A percentile compares a stretch with the other conserved stretches of the same genome.
phyloP scores from a whole-genome alignment of 2,329 filamentous ascomycete genomes.

The Lojkania enalia region DNA sequence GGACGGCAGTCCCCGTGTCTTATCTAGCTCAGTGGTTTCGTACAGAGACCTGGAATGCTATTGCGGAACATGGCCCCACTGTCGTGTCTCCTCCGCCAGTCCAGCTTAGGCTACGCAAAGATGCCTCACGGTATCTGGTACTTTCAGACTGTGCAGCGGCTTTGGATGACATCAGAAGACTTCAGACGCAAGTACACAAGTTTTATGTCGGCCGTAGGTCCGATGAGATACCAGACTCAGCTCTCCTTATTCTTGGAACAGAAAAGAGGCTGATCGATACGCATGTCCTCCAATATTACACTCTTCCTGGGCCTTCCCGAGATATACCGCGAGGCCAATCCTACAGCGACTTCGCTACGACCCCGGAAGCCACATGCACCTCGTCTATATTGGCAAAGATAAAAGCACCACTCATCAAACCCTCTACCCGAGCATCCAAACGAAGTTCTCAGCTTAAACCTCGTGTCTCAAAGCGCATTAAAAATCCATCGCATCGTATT shows the following conservation, averaged over 20 bases:
- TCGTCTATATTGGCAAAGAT: no score
- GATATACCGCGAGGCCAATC: no score
- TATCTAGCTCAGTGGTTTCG: conserved; percentile 44
- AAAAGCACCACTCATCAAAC: no score
- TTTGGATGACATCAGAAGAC: neutral
- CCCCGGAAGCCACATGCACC: no score
- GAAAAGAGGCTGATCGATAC: neutral
- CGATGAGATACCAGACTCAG: neutral
- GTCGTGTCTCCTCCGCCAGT: conserved; percentile 24
- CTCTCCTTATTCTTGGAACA: neutral
- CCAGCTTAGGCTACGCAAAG: conserved; percentile 27
- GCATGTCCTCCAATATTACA: neutral
- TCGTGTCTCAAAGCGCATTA: no score
- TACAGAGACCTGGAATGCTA: conserved; percentile 33
- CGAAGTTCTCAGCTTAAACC: no score
- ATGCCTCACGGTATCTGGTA: conserved; percentile 17
- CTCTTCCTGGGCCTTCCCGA: no score
- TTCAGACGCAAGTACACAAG: neutral
- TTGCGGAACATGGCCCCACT: conserved; percentile 25
- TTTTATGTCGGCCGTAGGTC: no score
- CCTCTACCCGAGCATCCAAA: no score
- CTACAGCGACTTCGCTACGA: no score
- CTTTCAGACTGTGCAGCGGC: conserved; percentile 15
- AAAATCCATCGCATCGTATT: no score
- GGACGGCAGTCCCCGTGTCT: conserved; percentile 34